phyloP scores from a whole-genome alignment of 2,329 filamentous ascomycete genomes.

The Anisogramma anomala region DNA sequence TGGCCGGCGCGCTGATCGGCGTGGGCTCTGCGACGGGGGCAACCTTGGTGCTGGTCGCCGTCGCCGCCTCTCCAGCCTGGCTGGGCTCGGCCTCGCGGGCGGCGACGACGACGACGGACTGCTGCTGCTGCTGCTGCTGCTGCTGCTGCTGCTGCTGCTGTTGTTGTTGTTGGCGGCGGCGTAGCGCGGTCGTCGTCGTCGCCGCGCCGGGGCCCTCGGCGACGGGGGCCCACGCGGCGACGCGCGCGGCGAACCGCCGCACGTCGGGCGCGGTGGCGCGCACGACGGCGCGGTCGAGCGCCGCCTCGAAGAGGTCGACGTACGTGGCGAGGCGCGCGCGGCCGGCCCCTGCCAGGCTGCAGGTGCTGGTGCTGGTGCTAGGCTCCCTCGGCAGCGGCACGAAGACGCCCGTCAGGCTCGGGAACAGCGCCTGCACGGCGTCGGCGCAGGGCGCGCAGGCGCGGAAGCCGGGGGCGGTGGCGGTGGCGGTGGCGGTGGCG shows the following conservation, averaged over 20 bases:
- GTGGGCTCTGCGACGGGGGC: no score
- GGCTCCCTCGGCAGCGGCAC: conserved; percentile 35
- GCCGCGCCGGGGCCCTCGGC: conserved; percentile 56
- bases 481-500: no score
- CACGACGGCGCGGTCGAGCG: conserved; percentile 39
- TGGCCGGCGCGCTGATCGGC: no score
- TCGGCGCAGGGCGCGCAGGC: conserved; percentile 66
- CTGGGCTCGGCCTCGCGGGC: no score
- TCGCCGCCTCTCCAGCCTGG: no score
- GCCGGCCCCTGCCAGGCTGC: conserved; percentile 55
- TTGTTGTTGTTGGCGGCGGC: no score
- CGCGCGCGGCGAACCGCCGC: conserved; percentile 49
- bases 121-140: no score
- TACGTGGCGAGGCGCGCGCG: conserved; percentile 45
- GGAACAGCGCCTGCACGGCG: conserved; percentile 62
- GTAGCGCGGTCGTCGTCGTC: no score
- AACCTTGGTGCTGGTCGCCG: no score
- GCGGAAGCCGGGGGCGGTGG: no score
- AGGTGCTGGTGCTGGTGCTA: conserved; percentile 25
- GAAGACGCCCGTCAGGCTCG: conserved; percentile 58
- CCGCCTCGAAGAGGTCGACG: conserved; percentile 48
- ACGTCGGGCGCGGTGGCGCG: conserved; percentile 41
- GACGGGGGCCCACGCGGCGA: conserved; percentile 45
- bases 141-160: no score
- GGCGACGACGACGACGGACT: no score